These are phyloP conservation scores for Amanita phalloides DNA, from an alignment of 768 basidiomycete species.

Conservation along the genomic window DNA sequence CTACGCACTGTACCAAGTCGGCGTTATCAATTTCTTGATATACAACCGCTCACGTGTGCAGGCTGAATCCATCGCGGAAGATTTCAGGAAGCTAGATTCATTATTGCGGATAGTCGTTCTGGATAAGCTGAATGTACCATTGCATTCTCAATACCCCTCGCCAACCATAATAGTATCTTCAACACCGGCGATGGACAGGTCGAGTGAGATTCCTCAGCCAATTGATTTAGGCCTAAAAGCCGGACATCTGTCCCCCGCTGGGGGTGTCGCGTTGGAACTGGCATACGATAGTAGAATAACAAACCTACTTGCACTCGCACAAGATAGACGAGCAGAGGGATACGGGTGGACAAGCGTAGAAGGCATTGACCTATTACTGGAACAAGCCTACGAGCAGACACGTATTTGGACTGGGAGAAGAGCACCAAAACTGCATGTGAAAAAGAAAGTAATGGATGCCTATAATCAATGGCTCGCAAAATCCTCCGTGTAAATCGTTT, in stretches of 20 bases:
- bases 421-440: constrained; percentile 31
- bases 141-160: constrained; percentile 17
- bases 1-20: constrained; percentile 57
- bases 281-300: constrained; percentile 65
- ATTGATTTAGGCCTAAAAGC: constrained; percentile 36
- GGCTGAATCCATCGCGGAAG: constrained; percentile 43
- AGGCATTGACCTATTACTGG: constrained; percentile 58
- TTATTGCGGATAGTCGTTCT: constrained; percentile 39
- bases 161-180: constrained; percentile 62
- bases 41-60: constrained; percentile 61
- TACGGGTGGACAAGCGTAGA: constrained; percentile 42
- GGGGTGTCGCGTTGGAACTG: constrained; percentile 55
- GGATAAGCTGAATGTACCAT: constrained; percentile 34
- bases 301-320: constrained; percentile 47
- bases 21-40: constrained; percentile 49
- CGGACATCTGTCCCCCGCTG: constrained; percentile 21
- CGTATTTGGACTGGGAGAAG: constrained; percentile 48
- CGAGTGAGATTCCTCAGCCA: constrained; percentile 12
- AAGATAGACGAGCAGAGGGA: constrained; percentile 17
- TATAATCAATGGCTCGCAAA: constrained; percentile 19
- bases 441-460: constrained; percentile 31
- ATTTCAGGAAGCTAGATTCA: constrained; percentile 37
- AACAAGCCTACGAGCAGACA: constrained; percentile 60
- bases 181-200: constrained; percentile 42
- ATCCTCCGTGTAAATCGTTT: neutral